phyloP scores from a whole-genome alignment of 2,329 filamentous ascomycete genomes.

The Fusarium sambucinum region DNA sequence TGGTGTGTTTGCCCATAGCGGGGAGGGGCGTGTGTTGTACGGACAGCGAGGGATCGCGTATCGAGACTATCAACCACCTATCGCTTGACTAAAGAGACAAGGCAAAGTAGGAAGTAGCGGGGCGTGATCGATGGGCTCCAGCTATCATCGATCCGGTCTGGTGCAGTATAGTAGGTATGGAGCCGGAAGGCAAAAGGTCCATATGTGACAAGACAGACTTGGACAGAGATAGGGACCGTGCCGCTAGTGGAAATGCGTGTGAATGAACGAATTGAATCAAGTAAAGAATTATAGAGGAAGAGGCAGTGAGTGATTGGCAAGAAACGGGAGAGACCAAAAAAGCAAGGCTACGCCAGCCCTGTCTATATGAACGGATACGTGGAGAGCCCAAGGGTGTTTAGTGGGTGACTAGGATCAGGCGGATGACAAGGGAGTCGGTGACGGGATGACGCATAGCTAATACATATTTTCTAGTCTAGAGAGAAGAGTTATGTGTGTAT shows the following conservation, averaged over 20 bases:
- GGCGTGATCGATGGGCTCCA: conserved; percentile 29
- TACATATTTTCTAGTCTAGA: background rate
- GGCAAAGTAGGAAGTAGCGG: conserved; percentile 12
- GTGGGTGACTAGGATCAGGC: conserved; percentile 36
- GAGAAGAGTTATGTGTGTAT: background rate
- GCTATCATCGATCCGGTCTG: conserved; percentile 23
- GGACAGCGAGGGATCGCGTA: conserved; percentile 11
- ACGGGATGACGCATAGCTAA: conserved; percentile 36
- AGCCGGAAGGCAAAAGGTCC: conserved; percentile 16
- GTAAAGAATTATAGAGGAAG: background rate
- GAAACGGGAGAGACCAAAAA: conserved; percentile 10
- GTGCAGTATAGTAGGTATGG: conserved; percentile 19
- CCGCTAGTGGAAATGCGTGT: background rate
- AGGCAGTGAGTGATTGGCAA: conserved; percentile 14
- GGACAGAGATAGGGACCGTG: conserved; percentile 1
- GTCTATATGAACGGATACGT: conserved; percentile 22
- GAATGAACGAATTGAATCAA: conserved; percentile 7
- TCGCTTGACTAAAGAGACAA: conserved; percentile 10
- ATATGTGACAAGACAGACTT: background rate
- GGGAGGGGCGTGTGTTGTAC: conserved; percentile 29
- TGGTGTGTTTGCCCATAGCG: conserved; percentile 48
- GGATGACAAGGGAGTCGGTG: conserved; percentile 30
- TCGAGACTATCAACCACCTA: conserved; percentile 16
- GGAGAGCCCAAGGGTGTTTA: conserved; percentile 34
- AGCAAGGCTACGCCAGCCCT: conserved; percentile 29